Percentiles rank a stretch among this genome's conserved stretches.
Conservation (phyloP, 2,329 filamentous ascomycete genomes). For the Neonectria magnoliae region DNA sequence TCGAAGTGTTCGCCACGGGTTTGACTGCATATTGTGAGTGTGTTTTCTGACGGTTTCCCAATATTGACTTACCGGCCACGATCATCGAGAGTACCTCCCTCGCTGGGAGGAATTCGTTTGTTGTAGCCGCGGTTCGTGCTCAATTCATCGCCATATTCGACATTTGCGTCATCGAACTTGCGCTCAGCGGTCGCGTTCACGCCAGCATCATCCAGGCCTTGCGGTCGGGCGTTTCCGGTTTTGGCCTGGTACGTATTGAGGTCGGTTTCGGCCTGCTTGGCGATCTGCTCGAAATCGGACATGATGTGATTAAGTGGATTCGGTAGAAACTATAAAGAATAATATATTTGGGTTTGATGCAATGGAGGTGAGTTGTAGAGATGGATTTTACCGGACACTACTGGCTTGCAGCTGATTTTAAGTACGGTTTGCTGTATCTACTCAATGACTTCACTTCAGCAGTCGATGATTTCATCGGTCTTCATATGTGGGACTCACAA, state of each 20-base stretch:
- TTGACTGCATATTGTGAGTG: conserved; percentile 48
- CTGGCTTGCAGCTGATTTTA: conserved; percentile 14
- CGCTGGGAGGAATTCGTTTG: conserved; percentile 56
- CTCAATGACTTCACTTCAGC: conserved; percentile 39
- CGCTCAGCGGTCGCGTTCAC: conserved; percentile 54
- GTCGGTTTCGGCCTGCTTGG: conserved; percentile 57
- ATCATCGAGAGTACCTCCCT: conserved; percentile 56
- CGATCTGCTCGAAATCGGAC: conserved; percentile 54
- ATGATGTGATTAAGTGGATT: conserved; percentile 29
- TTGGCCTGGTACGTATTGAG: conserved; percentile 60
- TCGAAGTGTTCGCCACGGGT: conserved; percentile 56
- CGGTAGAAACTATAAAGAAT: background rate
- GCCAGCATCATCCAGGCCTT: conserved; percentile 53
- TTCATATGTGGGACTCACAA: conserved; percentile 31
- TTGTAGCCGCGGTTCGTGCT: conserved; percentile 58
- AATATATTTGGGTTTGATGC: background rate
- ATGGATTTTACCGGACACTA: background rate
- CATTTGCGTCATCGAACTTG: conserved; percentile 49
- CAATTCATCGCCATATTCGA: conserved; percentile 54
- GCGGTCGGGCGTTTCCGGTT: conserved; percentile 53
- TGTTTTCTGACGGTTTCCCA: background rate
- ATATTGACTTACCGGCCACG: conserved; percentile 52
- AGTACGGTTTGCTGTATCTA: conserved; percentile 29
- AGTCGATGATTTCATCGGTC: conserved; percentile 40
- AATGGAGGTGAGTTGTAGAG: background rate